Evolutionary conservation across 2,329 filamentous ascomycete species (phyloP).

Genomic region (Onygenales sp.): DNA sequence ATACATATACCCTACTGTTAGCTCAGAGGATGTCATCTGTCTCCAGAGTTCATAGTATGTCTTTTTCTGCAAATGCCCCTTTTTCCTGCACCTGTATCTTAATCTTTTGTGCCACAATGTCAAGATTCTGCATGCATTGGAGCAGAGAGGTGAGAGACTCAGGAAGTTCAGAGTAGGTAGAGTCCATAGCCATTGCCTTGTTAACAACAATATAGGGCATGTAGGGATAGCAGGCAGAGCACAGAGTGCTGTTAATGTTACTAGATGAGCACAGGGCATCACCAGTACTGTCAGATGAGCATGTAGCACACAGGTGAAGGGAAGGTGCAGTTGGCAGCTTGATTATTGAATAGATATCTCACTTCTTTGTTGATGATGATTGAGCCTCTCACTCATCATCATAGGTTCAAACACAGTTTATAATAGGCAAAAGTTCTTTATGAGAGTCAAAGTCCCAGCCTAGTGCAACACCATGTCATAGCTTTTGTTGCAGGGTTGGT

Average conservation of each 20-base stretch:
- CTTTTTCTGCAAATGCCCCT: not conserved
- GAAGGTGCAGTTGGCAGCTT: not conserved
- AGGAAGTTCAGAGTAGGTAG: not conserved
- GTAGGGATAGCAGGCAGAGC: not conserved
- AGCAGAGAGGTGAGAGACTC: not conserved
- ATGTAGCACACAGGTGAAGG: not conserved
- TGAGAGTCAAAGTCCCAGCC: not conserved
- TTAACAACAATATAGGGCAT: not conserved
- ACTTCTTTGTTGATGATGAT: not conserved
- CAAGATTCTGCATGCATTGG: not conserved
- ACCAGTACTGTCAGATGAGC: not conserved
- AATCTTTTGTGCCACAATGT: not conserved
- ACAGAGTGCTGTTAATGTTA: too few relatives aligned
- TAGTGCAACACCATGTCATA: not conserved
- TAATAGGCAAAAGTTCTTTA: not conserved
- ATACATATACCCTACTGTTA: not conserved
- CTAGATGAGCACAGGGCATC: too few relatives aligned
- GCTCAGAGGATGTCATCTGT: not conserved
- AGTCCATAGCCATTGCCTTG: not conserved
- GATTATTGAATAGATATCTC: not conserved
- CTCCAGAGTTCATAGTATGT: not conserved
- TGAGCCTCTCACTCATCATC: not conserved
- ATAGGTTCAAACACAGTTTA: not conserved
- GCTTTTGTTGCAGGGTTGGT: not conserved
- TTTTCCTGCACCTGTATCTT: not conserved